Evolutionary conservation across 306 rosid genomes (phyloP), one percentile per base, ranked within the genome.

Genomic region (Cucumis cinereus): DNA sequence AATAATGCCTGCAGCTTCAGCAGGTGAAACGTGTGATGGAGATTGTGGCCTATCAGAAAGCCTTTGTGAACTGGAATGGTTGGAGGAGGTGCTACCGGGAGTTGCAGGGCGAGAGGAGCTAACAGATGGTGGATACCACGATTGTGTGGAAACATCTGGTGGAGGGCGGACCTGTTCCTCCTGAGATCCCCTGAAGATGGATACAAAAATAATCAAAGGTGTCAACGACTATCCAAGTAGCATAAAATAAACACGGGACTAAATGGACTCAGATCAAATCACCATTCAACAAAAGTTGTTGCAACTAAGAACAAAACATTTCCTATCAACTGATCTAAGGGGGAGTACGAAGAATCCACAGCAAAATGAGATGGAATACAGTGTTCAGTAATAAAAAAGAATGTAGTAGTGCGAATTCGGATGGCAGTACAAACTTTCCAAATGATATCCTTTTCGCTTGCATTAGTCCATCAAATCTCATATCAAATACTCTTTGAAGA

Each of bases 81-180:
- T 61, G 3, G 92, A 84, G 57, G 90, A 86, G 54, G 86, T 47
- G 64, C 84, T 82, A 45, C 81, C 59, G 0, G 98, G 97, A 4
- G 97, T 91, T 77, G 76, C 87, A 20, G 97, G 92, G 61, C 85
- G 90, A 8, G 98, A 87, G 36, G 90, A 79, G 77, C 79, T 59
- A 23, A 82, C 91, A 1, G 98, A 91, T 2, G 92, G 85, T 63
- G 98, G 91, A 87, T 89, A 93, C 96, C 96, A 93, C 3, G 98
- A 89, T 56, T 87, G 96, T 17, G 94, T 74, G 50, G 91, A 45
- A 81, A 85, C 88, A 54, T 80, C 89, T 66, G 84, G 94, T 2
- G 88, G 90, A 53, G 88, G 94, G 47, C 79, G 90, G 1, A 85
- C 68, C 89, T 86, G 92, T 68, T 90, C 94, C 63, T 90, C 97